Evolutionary conservation across 768 basidiomycete genomes (phyloP).

Genomic region (Collybiopsis luxurians): DNA sequence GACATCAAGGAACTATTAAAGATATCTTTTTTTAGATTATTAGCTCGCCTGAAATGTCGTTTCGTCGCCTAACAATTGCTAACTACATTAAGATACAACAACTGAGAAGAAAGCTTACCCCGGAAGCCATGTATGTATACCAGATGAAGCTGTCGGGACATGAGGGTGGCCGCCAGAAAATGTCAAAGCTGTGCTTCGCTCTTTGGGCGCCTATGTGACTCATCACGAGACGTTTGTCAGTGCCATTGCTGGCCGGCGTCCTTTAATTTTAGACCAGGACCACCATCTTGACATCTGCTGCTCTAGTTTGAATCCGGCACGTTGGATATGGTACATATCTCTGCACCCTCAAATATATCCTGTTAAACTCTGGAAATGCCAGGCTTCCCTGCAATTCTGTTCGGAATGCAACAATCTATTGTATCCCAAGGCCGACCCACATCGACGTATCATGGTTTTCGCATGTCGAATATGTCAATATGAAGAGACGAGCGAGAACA

Average conservation of each 20-base stretch:
- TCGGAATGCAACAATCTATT: constrained; percentile 94
- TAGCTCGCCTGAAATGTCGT: constrained; percentile 50
- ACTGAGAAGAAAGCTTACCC: constrained; percentile 29
- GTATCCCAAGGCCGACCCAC: constrained; percentile 88
- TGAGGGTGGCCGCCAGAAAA: neutral
- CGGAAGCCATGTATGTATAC: constrained; percentile 59
- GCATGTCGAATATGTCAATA: constrained; percentile 89
- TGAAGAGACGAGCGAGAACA: constrained; percentile 82
- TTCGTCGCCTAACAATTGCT: constrained; percentile 42
- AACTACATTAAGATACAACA: neutral
- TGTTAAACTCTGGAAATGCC: neutral
- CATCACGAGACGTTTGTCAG: too few species aligned
- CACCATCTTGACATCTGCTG: too few species aligned
- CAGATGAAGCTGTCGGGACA: constrained; percentile 39
- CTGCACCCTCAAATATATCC: neutral
- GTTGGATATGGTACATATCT: neutral
- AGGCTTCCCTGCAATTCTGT: constrained; percentile 90
- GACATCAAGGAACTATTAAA: neutral
- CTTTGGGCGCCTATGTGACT: too few species aligned
- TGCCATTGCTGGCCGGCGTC: neutral
- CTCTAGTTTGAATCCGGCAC: neutral
- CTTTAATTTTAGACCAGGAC: too few species aligned
- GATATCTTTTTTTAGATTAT: neutral
- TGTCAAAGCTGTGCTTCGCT: too few species aligned
- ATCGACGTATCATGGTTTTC: constrained; percentile 83